Evolutionary conservation across 2,329 filamentous ascomycete genomes (phyloP).

Genomic region (Leptographium radiaticola): DNA sequence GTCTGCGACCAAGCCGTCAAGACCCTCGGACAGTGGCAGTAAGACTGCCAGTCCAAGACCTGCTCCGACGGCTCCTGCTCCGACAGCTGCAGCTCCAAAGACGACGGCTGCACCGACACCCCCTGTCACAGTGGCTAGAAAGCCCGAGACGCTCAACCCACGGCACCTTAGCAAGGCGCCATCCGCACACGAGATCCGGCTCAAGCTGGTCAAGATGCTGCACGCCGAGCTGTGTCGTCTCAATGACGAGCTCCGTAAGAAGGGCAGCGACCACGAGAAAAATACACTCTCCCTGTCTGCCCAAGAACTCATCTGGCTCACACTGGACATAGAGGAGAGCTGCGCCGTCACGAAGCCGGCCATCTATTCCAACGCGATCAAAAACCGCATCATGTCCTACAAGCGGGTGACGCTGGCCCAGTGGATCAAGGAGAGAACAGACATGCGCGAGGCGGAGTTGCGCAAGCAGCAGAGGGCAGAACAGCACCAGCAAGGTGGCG

Average conservation of each 20-base stretch:
- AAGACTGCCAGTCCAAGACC: neutral
- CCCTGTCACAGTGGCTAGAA: conserved; percentile 13
- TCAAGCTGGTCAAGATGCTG: conserved; percentile 47
- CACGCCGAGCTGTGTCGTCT: conserved; percentile 54
- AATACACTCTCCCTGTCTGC: conserved; percentile 43
- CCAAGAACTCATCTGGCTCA: conserved; percentile 54
- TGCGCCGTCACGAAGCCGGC: conserved; percentile 51
- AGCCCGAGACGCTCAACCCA: conserved; percentile 50
- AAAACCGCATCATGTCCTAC: conserved; percentile 62
- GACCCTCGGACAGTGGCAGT: neutral
- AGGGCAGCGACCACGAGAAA: conserved; percentile 33
- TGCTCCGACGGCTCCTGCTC: neutral
- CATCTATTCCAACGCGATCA: conserved; percentile 76
- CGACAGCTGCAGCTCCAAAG: neutral
- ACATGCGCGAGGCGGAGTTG: conserved; percentile 17
- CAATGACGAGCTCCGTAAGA: conserved; percentile 47
- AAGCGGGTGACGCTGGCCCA: conserved; percentile 60
- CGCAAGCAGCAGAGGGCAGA: neutral
- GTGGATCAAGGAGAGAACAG: conserved; percentile 51
- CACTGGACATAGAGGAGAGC: conserved; percentile 68
- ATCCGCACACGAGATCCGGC: conserved; percentile 41
- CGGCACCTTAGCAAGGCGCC: conserved; percentile 47
- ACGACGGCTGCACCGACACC: neutral
- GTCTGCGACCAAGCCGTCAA: neutral
- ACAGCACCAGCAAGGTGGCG: neutral